Percentiles rank a stretch among this genome's conserved stretches.
Evolutionary conservation across 306 rosid species (phyloP).

Genomic region (Lithocarpus polystachyus): DNA sequence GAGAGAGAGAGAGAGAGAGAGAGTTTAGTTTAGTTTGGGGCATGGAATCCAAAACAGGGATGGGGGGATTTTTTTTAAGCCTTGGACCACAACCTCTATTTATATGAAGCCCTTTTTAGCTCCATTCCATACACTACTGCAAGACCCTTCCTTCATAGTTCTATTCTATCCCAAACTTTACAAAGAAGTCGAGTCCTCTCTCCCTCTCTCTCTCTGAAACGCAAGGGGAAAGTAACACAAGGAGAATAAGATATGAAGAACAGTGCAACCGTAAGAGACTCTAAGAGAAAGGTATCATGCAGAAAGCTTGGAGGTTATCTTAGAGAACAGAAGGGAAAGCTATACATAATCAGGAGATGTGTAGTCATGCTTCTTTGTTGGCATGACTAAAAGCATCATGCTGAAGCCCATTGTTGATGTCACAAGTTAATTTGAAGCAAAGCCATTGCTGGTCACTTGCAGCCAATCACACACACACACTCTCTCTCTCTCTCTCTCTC

Average conservation of each 20-base stretch:
- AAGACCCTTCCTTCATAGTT: neutral
- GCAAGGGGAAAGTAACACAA: neutral
- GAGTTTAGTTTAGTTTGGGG: neutral
- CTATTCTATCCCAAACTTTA: neutral
- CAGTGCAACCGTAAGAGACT: neutral
- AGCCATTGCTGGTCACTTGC: neutral
- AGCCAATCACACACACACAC: neutral
- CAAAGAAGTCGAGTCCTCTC: neutral
- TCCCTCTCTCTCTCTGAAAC: neutral
- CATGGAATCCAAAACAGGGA: neutral
- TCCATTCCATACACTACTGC: neutral
- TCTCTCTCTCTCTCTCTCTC: neutral
- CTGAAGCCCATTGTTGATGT: neutral
- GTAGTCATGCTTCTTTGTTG: slow-evolving; percentile 8
- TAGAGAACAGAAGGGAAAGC: slow-evolving; percentile 5
- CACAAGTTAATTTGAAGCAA: neutral
- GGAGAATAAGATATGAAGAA: neutral
- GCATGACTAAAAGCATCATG: slow-evolving; percentile 4
- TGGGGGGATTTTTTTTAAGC: neutral
- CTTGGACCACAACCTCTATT: neutral
- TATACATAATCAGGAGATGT: slow-evolving; percentile 11
- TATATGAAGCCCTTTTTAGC: neutral
- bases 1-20: neutral
- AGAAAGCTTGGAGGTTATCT: slow-evolving; percentile 8
- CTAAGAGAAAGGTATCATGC: neutral